phyloP scores from a whole-genome alignment of 2,329 filamentous ascomycete species.

The Fusarium illudens region DNA sequence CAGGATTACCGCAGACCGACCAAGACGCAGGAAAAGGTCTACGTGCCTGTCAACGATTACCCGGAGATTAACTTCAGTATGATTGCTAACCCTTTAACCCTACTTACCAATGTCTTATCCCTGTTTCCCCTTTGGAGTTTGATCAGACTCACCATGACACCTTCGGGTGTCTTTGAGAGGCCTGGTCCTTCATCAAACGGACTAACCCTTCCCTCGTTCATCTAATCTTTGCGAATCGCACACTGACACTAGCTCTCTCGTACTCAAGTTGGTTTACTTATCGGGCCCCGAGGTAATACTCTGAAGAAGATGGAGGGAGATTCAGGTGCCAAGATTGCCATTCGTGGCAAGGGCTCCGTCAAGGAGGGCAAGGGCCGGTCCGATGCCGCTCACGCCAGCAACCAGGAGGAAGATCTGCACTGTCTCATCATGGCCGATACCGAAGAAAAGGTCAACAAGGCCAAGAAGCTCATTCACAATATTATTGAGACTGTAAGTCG shows the following conservation, averaged over 20 bases:
- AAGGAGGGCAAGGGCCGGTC: constrained; percentile 99
- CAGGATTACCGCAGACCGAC: constrained; percentile 98
- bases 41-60: constrained; percentile 99
- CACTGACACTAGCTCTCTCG: constrained; percentile 93
- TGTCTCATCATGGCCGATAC: constrained; percentile 99
- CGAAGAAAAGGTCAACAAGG: constrained; percentile 99
- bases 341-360: constrained; percentile 98
- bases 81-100: constrained; percentile 98
- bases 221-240: constrained; percentile 51
- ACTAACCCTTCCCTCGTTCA: constrained; percentile 41
- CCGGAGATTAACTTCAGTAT: constrained; percentile 99
- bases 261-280: constrained; percentile 98
- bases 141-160: constrained; percentile 52
- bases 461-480: constrained; percentile 97
- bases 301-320: constrained; percentile 99
- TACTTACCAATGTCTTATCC: constrained; percentile 62
- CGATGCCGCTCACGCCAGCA: constrained; percentile 98
- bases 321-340: constrained; percentile 97
- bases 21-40: constrained; percentile 99
- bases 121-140: constrained; percentile 54
- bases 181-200: constrained; percentile 48
- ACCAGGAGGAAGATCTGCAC: constrained; percentile 99
- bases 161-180: constrained; percentile 44
- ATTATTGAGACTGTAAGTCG: constrained; percentile 93
- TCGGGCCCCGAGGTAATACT: constrained; percentile 99